Evolutionary conservation across 139 green algal genomes (phyloP).

Genomic region (Zygnema cylindricum): DNA sequence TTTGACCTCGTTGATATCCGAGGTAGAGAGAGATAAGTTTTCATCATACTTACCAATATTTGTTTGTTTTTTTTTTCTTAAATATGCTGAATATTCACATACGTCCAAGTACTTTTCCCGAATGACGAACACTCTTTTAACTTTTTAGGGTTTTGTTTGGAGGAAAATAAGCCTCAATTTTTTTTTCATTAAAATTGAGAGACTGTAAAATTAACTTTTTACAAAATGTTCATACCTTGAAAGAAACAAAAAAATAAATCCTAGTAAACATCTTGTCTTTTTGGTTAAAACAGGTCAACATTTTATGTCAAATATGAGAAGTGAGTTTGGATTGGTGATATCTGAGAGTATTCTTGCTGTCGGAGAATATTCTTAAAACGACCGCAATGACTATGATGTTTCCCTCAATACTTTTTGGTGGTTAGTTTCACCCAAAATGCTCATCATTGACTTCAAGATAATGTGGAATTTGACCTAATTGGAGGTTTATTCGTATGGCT

Average conservation of each 20-base stretch:
- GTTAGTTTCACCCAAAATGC: background rate
- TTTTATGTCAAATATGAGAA: too few species aligned
- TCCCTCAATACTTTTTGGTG: background rate
- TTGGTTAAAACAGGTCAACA: too few species aligned
- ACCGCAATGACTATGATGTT: background rate
- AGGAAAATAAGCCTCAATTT: too few species aligned
- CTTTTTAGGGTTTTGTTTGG: too few species aligned
- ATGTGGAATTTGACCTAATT: background rate
- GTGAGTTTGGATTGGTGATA: background rate
- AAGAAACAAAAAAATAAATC: too few species aligned
- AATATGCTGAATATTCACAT: background rate
- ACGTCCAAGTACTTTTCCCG: background rate
- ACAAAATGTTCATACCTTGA: too few species aligned
- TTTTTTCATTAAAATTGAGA: too few species aligned
- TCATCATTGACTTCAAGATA: background rate
- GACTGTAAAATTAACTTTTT: too few species aligned
- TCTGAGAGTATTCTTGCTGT: background rate
- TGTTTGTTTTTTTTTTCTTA: slow-evolving; percentile 4
- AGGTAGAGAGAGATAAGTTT: too few species aligned
- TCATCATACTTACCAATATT: background rate
- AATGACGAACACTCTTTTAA: too few species aligned
- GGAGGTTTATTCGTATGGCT: background rate
- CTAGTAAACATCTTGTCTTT: too few species aligned
- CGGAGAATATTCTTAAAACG: background rate
- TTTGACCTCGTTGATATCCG: too few species aligned